Conservation (phyloP, 2,329 filamentous ascomycete genomes). For the Talaromyces albobiverticillius region DNA sequence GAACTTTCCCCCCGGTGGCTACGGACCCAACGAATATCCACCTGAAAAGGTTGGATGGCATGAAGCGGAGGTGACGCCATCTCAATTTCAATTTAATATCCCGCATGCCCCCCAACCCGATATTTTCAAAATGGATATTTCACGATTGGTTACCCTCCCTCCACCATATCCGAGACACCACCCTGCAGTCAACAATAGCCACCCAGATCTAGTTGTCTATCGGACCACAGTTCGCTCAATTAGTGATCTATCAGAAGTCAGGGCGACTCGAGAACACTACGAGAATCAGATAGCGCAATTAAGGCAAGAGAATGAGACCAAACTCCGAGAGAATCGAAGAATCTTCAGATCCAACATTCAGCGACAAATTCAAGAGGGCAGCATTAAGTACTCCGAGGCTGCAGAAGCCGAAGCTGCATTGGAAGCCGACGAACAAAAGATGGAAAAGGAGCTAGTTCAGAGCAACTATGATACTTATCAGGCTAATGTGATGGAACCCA, state of each 20-base stretch:
- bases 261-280: conserved; percentile 59
- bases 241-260: conserved; percentile 70
- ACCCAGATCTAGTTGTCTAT: conserved; percentile 80
- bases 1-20: conserved; percentile 25
- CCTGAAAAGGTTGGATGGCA: conserved; percentile 63
- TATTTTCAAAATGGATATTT: conserved; percentile 69
- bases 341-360: conserved; percentile 73
- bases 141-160: conserved; percentile 84
- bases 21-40: conserved; percentile 60
- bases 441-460: conserved; percentile 71
- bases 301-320: conserved; percentile 50
- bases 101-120: neutral
- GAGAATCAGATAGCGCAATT: conserved; percentile 50
- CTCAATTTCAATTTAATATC: conserved; percentile 14
- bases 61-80: conserved; percentile 35
- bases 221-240: conserved; percentile 71
- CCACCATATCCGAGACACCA: conserved; percentile 93
- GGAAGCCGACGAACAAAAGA: conserved; percentile 65
- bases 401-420: conserved; percentile 77
- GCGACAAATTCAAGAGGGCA: conserved; percentile 71
- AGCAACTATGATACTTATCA: conserved; percentile 83
- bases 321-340: conserved; percentile 60
- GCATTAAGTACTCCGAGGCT: conserved; percentile 78
- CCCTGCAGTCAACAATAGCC: conserved; percentile 92
- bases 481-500: conserved; percentile 73